Percentiles rank a stretch among this genome's conserved stretches.
Conservation (phyloP, 768 basidiomycete species). For the Rhodotorula toruloides region DNA sequence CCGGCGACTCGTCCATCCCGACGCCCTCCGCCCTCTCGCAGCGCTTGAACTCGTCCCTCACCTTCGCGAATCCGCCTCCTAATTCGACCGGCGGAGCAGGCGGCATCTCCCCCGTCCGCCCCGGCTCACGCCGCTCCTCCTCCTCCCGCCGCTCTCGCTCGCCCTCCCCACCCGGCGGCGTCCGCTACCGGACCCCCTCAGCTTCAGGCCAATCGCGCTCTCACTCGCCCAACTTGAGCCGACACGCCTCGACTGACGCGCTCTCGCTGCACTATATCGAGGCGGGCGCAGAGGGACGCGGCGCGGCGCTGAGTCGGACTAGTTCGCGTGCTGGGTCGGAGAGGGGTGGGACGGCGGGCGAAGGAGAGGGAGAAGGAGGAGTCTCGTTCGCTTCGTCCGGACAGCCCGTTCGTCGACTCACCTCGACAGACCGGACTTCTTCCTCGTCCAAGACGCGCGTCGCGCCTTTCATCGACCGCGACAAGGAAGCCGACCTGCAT, state of each 20-base stretch:
- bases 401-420: not conserved
- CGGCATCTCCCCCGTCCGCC: slow-evolving; percentile 23
- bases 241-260: slow-evolving; percentile 28
- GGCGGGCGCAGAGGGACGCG: not conserved
- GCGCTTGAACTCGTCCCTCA: slow-evolving; percentile 24
- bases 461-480: not conserved
- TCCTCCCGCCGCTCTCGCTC: slow-evolving; percentile 17
- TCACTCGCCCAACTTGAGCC: slow-evolving; percentile 27
- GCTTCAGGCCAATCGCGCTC: slow-evolving; percentile 1
- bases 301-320: slow-evolving; percentile 1
- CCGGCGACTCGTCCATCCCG: slow-evolving; percentile 9
- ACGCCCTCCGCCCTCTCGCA: slow-evolving; percentile 22
- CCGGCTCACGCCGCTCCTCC: slow-evolving; percentile 8
- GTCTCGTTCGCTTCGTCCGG: too few relatives aligned
- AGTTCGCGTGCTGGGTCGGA: slow-evolving; percentile 13
- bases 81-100: slow-evolving; percentile 5
- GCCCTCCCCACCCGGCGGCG: slow-evolving; percentile 5
- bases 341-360: slow-evolving; percentile 8
- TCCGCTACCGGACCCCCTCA: not conserved
- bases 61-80: slow-evolving; percentile 27
- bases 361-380: not conserved
- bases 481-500: slow-evolving; percentile 35
- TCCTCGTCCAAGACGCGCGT: not conserved
- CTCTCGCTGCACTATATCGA: slow-evolving; percentile 35
- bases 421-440: too few relatives aligned